These are phyloP conservation scores for Colletotrichum aenigma DNA, from an alignment of 2,329 filamentous ascomycete species.

Conservation along the genomic window DNA sequence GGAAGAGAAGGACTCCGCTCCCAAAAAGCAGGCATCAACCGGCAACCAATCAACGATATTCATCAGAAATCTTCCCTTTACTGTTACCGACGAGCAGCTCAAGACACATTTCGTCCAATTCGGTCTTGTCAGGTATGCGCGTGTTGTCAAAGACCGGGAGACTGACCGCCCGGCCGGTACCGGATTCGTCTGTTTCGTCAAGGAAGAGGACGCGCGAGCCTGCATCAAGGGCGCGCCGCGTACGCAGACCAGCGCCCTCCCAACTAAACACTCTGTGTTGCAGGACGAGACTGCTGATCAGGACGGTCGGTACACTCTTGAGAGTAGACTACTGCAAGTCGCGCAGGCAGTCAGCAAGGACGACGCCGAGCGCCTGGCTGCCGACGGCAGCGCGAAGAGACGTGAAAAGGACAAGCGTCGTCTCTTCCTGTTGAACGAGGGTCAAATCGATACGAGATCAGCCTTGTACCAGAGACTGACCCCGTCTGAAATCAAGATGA, in stretches of 20 bases:
- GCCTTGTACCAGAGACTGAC: slow-evolving; percentile 78
- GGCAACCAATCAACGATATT: slow-evolving; percentile 84
- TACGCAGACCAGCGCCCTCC: slow-evolving; percentile 48
- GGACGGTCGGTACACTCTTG: slow-evolving; percentile 85
- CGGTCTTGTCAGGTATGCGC: slow-evolving; percentile 86
- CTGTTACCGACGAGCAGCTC: slow-evolving; percentile 79
- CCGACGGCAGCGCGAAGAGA: slow-evolving; percentile 67
- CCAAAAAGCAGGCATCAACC: slow-evolving; percentile 42
- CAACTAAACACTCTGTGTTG: slow-evolving; percentile 76
- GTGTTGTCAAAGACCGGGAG: slow-evolving; percentile 85
- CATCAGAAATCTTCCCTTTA: slow-evolving; percentile 93
- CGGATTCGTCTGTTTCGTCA: slow-evolving; percentile 93
- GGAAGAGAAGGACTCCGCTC: slow-evolving; percentile 33
- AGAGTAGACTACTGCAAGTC: slow-evolving; percentile 85
- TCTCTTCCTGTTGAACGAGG: slow-evolving; percentile 87
- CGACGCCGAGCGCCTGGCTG: slow-evolving; percentile 77
- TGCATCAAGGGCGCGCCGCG: slow-evolving; percentile 81
- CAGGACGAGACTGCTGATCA: slow-evolving; percentile 85
- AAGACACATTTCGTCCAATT: slow-evolving; percentile 89
- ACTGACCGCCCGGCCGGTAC: slow-evolving; percentile 90
- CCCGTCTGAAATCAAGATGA: slow-evolving; percentile 82
- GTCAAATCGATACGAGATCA: slow-evolving; percentile 78
- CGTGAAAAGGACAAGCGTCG: slow-evolving; percentile 87
- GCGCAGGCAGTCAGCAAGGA: slow-evolving; percentile 83
- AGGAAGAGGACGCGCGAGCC: slow-evolving; percentile 72